Conservation (phyloP, 805 yeast species). For the Wickerhamiella parazyma region DNA sequence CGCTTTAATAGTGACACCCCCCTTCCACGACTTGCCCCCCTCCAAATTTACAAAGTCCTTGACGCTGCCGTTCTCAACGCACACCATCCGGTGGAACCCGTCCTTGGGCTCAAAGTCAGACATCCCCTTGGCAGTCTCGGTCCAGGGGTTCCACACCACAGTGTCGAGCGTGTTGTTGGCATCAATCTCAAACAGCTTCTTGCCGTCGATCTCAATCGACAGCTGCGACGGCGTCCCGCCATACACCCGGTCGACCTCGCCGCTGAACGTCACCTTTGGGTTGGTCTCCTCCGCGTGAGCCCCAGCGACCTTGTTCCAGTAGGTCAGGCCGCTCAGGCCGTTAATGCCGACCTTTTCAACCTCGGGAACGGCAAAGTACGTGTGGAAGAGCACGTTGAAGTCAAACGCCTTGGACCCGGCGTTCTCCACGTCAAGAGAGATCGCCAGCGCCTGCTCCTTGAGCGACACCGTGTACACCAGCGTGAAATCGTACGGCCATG, state of each 20-base stretch:
- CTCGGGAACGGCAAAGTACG: slow-evolving; percentile 64
- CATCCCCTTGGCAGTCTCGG: slow-evolving; percentile 66
- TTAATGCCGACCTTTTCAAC: slow-evolving; percentile 64
- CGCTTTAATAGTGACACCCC: slow-evolving; percentile 19
- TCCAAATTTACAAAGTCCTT: slow-evolving; percentile 46
- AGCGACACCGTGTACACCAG: slow-evolving; percentile 57
- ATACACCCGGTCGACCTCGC: slow-evolving; percentile 80
- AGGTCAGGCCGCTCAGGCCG: slow-evolving; percentile 58
- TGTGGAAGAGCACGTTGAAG: slow-evolving; percentile 92
- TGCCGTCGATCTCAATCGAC: slow-evolving; percentile 59
- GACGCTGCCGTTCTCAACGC: slow-evolving; percentile 91
- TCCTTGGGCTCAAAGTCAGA: slow-evolving; percentile 75
- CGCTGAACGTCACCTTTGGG: slow-evolving; percentile 20
- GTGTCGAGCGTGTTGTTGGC: slow-evolving; percentile 44
- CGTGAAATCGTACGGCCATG: slow-evolving; percentile 68
- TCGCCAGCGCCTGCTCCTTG: slow-evolving; percentile 32
- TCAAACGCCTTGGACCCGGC: slow-evolving; percentile 51
- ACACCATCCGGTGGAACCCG: slow-evolving; percentile 79
- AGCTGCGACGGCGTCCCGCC: slow-evolving; percentile 38
- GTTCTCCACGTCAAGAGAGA: slow-evolving; percentile 66
- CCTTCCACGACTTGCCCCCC: slow-evolving; percentile 70
- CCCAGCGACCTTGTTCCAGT: slow-evolving; percentile 59
- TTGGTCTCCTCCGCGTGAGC: slow-evolving; percentile 29
- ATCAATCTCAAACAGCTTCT: slow-evolving; percentile 50
- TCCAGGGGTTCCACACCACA: slow-evolving; percentile 99